phyloP scores from a whole-genome alignment of 306 rosid species.

The Quercus glauca region DNA sequence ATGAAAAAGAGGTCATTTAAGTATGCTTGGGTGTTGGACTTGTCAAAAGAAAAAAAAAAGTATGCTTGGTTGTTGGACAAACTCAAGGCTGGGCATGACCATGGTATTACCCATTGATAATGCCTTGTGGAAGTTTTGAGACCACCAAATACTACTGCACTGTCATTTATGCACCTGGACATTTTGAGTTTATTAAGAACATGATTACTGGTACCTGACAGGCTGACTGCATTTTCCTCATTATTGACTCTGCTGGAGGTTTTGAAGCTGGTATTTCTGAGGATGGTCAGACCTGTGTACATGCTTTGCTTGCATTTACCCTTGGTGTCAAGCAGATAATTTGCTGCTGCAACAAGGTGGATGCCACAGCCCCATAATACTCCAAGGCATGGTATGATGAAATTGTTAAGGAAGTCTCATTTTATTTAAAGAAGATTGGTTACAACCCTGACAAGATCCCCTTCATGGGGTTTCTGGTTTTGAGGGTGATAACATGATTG shows the following conservation, averaged over 20 bases:
- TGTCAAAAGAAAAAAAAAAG: too few species aligned
- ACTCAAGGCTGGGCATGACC: constrained; percentile 22
- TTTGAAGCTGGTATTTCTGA: constrained; percentile 38
- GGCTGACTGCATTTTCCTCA: constrained; percentile 33
- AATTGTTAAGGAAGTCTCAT: constrained; percentile 26
- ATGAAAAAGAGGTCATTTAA: constrained; percentile 45
- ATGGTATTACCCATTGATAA: too few species aligned
- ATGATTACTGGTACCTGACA: too few species aligned
- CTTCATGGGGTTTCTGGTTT: constrained; percentile 23
- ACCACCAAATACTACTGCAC: too few species aligned
- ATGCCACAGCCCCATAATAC: constrained; percentile 34
- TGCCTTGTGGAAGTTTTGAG: too few species aligned
- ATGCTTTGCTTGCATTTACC: constrained; percentile 33
- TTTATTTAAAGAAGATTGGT: too few species aligned
- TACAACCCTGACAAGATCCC: constrained; percentile 1
- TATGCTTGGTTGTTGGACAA: constrained; percentile 11
- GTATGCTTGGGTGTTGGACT: constrained; percentile 25
- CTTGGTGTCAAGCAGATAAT: constrained; percentile 20
- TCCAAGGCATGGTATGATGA: constrained; percentile 37
- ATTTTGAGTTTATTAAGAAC: too few species aligned
- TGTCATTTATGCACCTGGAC: too few species aligned
- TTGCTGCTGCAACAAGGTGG: constrained; percentile 23
- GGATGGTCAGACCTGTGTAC: constrained; percentile 39
- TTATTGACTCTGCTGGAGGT: constrained; percentile 36
- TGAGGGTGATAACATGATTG: constrained; percentile 11